Percentiles rank a stretch among this genome's conserved stretches.
Conservation (phyloP, 139 green algal species). For the Haematococcus sp. region DNA sequence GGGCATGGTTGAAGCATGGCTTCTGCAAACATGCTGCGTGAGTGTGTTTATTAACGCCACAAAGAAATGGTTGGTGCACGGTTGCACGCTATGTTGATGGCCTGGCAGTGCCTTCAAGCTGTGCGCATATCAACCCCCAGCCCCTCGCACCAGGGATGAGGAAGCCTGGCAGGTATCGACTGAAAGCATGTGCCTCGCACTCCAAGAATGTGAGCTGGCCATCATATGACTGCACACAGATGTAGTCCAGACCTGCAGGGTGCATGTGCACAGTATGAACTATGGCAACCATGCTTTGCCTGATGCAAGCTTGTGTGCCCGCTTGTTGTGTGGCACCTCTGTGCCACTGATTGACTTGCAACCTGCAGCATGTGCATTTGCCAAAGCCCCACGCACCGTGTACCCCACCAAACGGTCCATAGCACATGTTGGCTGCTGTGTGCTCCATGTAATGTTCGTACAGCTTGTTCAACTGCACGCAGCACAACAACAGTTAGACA, state of each 20-base stretch:
- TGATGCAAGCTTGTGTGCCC: too few species aligned
- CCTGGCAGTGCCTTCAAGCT: too few species aligned
- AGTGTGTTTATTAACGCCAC: too few species aligned
- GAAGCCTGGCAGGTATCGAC: constrained; percentile 54
- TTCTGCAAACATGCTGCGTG: too few species aligned
- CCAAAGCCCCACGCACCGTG: constrained; percentile 26
- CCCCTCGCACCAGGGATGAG: constrained; percentile 54
- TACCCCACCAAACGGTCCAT: constrained; percentile 45
- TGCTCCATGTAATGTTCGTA: constrained; percentile 68
- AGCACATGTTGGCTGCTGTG: constrained; percentile 58
- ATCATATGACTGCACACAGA: constrained; percentile 72
- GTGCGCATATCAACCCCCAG: too few species aligned
- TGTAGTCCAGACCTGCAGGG: constrained; percentile 42
- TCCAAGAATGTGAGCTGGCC: constrained; percentile 66
- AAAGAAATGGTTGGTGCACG: too few species aligned
- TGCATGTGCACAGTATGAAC: neutral
- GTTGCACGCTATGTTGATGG: too few species aligned
- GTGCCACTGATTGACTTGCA: too few species aligned
- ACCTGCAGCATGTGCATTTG: too few species aligned
- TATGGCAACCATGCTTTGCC: too few species aligned
- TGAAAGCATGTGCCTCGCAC: constrained; percentile 35
- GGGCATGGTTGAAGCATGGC: neutral
- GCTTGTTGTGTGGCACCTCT: too few species aligned
- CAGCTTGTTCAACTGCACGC: constrained; percentile 39
- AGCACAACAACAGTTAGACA: constrained; percentile 3